These are phyloP conservation scores for Termitomyces heimii DNA, from an alignment of 768 basidiomycete species.

Conservation along the genomic window DNA sequence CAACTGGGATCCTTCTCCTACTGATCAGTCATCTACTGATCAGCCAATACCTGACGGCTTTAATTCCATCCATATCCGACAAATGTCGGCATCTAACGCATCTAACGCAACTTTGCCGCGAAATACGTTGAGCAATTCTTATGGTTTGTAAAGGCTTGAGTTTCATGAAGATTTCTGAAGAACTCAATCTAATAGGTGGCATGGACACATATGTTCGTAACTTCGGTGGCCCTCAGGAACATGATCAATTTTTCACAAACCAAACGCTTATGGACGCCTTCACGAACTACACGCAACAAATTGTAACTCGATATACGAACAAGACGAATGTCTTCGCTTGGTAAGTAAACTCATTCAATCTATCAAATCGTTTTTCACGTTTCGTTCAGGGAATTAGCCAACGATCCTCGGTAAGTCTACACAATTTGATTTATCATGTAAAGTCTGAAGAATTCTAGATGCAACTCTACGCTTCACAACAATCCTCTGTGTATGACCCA, in stretches of 20 bases:
- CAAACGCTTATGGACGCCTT: slow-evolving; percentile 43
- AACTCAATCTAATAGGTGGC: slow-evolving; percentile 33
- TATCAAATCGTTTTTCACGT: slow-evolving; percentile 9
- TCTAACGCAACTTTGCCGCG: slow-evolving; percentile 27
- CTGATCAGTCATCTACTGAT: not conserved
- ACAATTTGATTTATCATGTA: not conserved
- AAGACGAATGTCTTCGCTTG: slow-evolving; percentile 47
- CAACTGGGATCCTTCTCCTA: slow-evolving; percentile 37
- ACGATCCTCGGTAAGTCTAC: slow-evolving; percentile 48
- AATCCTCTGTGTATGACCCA: slow-evolving; percentile 38
- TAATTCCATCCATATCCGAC: slow-evolving; percentile 36
- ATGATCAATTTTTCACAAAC: slow-evolving; percentile 58
- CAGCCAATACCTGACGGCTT: slow-evolving; percentile 27
- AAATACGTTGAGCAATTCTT: slow-evolving; percentile 57
- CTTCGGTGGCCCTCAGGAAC: slow-evolving; percentile 32
- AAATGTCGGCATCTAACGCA: slow-evolving; percentile 18
- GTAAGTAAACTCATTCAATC: slow-evolving; percentile 20
- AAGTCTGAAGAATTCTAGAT: slow-evolving; percentile 29
- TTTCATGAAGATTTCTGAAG: not conserved
- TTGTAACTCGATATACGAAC: slow-evolving; percentile 52
- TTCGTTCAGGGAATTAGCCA: slow-evolving; percentile 53
- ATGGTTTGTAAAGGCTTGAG: slow-evolving; percentile 28
- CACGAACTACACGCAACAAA: slow-evolving; percentile 48
- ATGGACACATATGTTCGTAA: slow-evolving; percentile 62
- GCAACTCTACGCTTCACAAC: slow-evolving; percentile 46